Evolutionary conservation across 352 stramenopile species (phyloP).

Genomic region (Phytophthora colocasiae): DNA sequence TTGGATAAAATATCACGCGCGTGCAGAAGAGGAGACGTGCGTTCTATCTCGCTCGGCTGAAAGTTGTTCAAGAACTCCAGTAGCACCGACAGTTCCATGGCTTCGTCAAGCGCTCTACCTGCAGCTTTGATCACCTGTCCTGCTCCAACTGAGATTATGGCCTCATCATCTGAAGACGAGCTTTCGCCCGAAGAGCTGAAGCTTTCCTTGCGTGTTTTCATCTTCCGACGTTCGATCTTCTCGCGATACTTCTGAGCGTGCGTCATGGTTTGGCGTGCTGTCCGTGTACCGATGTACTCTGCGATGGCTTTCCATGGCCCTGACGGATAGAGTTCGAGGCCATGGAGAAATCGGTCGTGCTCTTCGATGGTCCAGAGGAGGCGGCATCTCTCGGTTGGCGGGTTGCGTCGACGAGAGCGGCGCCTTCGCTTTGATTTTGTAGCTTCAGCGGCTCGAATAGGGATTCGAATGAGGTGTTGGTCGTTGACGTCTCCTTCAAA

Average conservation of each 20-base stretch:
- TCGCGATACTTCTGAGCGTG: conserved; percentile 90
- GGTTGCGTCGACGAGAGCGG: conserved; percentile 16
- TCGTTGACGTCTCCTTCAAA: conserved; percentile 26
- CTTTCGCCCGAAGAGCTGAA: neutral
- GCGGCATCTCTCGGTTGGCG: conserved; percentile 8
- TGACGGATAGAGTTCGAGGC: conserved; percentile 53
- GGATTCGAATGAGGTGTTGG: conserved; percentile 32
- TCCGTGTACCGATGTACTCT: conserved; percentile 51
- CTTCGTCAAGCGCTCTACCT: neutral
- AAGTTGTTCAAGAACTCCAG: conserved; percentile 20
- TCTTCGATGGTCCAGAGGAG: conserved; percentile 44
- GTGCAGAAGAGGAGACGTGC: conserved; percentile 2
- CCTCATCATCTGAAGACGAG: neutral
- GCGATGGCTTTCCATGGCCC: conserved; percentile 64
- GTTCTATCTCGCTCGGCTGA: conserved; percentile 20
- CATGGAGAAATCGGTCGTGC: conserved; percentile 60
- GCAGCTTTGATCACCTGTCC: neutral
- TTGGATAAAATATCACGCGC: neutral
- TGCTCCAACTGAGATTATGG: neutral
- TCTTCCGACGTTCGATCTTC: conserved; percentile 58
- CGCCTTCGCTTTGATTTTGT: conserved; percentile 9
- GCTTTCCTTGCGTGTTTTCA: neutral
- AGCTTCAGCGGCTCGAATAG: conserved; percentile 23
- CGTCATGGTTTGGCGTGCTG: conserved; percentile 70
- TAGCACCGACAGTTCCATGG: conserved; percentile 9